Base-by-base conservation (phyloP, 805 yeast species). In the Saturnispora mendoncae region DNA sequence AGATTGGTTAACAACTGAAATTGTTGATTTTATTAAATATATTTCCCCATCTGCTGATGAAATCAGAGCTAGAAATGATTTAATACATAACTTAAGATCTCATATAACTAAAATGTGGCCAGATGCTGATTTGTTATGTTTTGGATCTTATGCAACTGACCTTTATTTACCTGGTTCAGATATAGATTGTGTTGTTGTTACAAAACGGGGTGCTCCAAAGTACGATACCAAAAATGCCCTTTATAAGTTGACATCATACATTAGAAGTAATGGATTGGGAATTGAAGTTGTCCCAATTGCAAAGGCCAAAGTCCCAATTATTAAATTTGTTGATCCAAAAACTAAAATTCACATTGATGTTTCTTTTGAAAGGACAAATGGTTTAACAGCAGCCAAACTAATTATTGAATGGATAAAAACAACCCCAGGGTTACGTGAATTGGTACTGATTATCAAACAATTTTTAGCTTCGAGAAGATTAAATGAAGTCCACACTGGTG, bases 101-200 rank as follows among this genome's bases (percentile, higher is more conserved):
- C 69, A 74, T 39, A 67, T 75, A 1, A 61, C 66, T 5, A 56
- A 61, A 2, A 64, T 80, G 40, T 90, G 97, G 96, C 78, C 78
- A 1, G 83, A 76, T 46, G 78, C 90, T 13, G 82, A 80, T 43
- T 74, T 83, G 4, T 80, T 80, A 47, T 94, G 88, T 6, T 90
- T 92, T 66, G 98, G 98, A 0, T 88, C 97, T 0, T 84, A 76
- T 58, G 95, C 97, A 0, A 88, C 97, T 0, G 96, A 88, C 55
- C 65, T 90, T 46, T 90, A 87, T 55, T 67, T 90, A 14, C 97
- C 97, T 0, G 95, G 95, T 2, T 85, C 96, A 0, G 98, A 90
- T 67, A 86, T 90, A 25, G 98, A 90, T 60, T 80, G 92, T 78
- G 97, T 88, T 34, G 74, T 90, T 19, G 67, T 80, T 3, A 81